Percentiles rank a stretch among this genome's conserved stretches.
These are phyloP conservation scores for Microbotryum violaceum DNA, from an alignment of 1,284 basidiomycete genomes.

Conservation along the genomic window DNA sequence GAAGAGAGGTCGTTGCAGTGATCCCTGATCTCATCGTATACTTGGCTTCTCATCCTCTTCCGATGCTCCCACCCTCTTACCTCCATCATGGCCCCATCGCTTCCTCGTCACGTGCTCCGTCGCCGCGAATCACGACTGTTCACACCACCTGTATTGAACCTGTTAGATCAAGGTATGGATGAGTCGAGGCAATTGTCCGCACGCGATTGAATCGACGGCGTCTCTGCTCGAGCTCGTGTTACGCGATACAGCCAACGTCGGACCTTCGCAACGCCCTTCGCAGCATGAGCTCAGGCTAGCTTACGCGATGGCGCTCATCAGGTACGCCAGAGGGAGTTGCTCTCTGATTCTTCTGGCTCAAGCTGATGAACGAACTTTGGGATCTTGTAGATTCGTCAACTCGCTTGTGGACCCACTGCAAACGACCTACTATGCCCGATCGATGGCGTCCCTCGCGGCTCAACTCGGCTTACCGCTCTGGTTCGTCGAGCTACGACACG, in stretches of 20 bases:
- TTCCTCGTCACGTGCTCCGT: not conserved
- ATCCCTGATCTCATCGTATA: too few species aligned
- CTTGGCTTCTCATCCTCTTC: not conserved
- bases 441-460: constrained; percentile 78
- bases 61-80: not conserved
- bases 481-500: constrained; percentile 90
- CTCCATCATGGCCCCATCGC: not conserved
- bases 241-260: constrained; percentile 13
- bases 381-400: constrained; percentile 61
- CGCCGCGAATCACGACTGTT: not conserved
- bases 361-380: not conserved
- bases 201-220: constrained; percentile 33
- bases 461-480: constrained; percentile 78
- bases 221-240: constrained; percentile 29
- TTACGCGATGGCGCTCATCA: constrained; percentile 59
- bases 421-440: constrained; percentile 71
- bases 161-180: constrained; percentile 34
- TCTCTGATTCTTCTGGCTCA: not conserved
- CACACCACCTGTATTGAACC: not conserved
- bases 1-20: too few species aligned
- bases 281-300: constrained; percentile 47
- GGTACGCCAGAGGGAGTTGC: constrained; percentile 38
- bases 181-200: constrained; percentile 30
- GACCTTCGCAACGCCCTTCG: constrained; percentile 4
- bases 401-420: constrained; percentile 91